Evolutionary conservation across 768 basidiomycete species (phyloP).

Genomic region (Podaxis pistillaris): DNA sequence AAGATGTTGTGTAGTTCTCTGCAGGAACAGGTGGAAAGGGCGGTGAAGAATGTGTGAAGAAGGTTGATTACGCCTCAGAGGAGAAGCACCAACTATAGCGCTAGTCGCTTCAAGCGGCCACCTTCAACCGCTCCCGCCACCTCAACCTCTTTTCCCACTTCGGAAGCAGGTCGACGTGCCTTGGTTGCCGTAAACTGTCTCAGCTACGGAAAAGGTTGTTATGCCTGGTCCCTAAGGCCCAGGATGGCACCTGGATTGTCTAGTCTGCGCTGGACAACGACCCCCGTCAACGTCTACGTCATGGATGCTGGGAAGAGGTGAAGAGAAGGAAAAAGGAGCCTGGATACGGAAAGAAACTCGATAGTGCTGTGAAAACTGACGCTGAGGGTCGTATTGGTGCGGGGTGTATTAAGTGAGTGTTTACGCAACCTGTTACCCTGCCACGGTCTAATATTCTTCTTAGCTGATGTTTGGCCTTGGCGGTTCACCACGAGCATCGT

Average conservation of each 20-base stretch:
- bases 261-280: slow-evolving; percentile 80
- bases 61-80: slow-evolving; percentile 46
- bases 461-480: slow-evolving; percentile 58
- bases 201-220: slow-evolving; percentile 82
- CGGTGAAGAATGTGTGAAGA: slow-evolving; percentile 49
- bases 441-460: not conserved
- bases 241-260: slow-evolving; percentile 74
- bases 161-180: slow-evolving; percentile 61
- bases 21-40: slow-evolving; percentile 60
- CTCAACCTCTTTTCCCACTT: slow-evolving; percentile 46
- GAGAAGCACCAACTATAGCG: slow-evolving; percentile 19
- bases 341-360: slow-evolving; percentile 80
- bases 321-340: slow-evolving; percentile 55
- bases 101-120: slow-evolving; percentile 28
- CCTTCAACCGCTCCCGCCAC: slow-evolving; percentile 18
- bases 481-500: slow-evolving; percentile 50
- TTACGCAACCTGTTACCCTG: not conserved
- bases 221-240: slow-evolving; percentile 82
- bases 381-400: slow-evolving; percentile 76
- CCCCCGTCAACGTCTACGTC: slow-evolving; percentile 31
- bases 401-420: slow-evolving; percentile 72
- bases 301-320: slow-evolving; percentile 39
- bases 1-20: slow-evolving; percentile 44
- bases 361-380: slow-evolving; percentile 78
- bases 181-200: slow-evolving; percentile 72